A percentile compares a stretch with the other conserved stretches of the same genome.
Evolutionary conservation across 176 grass and related monocot species (phyloP).

Genomic region (Panicum miliaceum): DNA sequence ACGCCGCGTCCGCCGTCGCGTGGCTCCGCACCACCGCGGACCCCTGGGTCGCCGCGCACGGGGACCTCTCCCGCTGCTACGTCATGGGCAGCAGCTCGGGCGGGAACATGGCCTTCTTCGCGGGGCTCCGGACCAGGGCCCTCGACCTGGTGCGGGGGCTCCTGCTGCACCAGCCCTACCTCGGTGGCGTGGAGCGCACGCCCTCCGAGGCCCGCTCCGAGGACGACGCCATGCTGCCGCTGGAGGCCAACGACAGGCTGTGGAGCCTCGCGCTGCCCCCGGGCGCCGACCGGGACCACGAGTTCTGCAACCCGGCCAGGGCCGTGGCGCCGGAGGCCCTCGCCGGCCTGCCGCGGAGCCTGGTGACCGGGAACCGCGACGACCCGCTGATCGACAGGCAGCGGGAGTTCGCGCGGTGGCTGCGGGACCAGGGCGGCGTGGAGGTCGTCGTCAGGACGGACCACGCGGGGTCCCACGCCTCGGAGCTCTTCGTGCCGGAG

Average conservation of each 20-base stretch:
- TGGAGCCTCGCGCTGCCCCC: constrained; percentile 71
- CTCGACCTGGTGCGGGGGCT: constrained; percentile 45
- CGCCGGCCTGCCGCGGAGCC: constrained; percentile 41
- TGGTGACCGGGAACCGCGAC: constrained; percentile 63
- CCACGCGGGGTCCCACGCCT: constrained; percentile 58
- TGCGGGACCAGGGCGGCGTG: constrained; percentile 43
- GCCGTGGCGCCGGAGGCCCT: not conserved
- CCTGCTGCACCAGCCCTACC: constrained; percentile 83
- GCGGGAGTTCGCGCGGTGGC: constrained; percentile 54
- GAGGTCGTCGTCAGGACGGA: constrained; percentile 59
- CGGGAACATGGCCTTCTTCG: constrained; percentile 80
- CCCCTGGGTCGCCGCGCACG: constrained; percentile 56
- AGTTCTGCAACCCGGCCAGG: constrained; percentile 69
- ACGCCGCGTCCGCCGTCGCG: constrained; percentile 61
- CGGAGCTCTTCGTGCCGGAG: constrained; percentile 66
- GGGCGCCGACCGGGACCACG: constrained; percentile 65
- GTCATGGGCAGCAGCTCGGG: constrained; percentile 91
- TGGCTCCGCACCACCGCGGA: constrained; percentile 60
- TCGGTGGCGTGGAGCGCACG: constrained; percentile 75
- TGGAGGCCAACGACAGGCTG: constrained; percentile 73
- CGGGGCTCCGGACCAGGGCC: constrained; percentile 21
- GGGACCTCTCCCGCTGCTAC: constrained; percentile 67
- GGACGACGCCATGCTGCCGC: constrained; percentile 66
- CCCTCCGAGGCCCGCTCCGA: constrained; percentile 58
- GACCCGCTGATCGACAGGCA: constrained; percentile 82